These are phyloP conservation scores for Zymoseptoria passerinii DNA, from an alignment of 2,329 filamentous ascomycete genomes.

Conservation along the genomic window DNA sequence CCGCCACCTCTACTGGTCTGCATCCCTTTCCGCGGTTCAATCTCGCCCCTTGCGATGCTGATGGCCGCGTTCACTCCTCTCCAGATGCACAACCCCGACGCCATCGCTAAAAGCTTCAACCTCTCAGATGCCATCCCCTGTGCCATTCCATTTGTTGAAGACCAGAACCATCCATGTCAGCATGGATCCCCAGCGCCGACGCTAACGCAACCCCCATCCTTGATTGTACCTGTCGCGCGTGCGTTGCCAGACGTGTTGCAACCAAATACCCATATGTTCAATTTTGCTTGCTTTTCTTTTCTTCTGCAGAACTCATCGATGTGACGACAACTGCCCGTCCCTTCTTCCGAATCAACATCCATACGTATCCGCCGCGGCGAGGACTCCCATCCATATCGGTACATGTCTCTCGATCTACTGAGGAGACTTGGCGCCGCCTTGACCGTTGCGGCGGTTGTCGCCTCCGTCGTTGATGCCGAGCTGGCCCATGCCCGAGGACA, in stretches of 20 bases:
- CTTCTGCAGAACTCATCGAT: background rate
- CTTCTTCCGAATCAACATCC: background rate
- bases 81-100: conserved; percentile 1
- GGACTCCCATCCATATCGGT: background rate
- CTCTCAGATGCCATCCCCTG: background rate
- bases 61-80: background rate
- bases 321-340: background rate
- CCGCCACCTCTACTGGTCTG: background rate
- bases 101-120: background rate
- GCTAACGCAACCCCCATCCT: conserved; percentile 13
- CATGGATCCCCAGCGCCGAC: conserved; percentile 18
- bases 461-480: conserved; percentile 57
- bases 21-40: background rate
- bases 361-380: background rate
- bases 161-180: conserved; percentile 6
- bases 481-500: conserved; percentile 63
- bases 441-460: conserved; percentile 35
- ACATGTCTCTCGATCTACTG: conserved; percentile 16
- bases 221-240: background rate
- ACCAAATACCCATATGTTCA: conserved; percentile 21
- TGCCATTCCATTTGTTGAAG: conserved; percentile 2
- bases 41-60: background rate
- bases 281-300: background rate
- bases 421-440: conserved; percentile 26
- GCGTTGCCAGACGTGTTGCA: conserved; percentile 6